Conservation (phyloP, 139 green algal species). For the Chlorella vulgaris region DNA sequence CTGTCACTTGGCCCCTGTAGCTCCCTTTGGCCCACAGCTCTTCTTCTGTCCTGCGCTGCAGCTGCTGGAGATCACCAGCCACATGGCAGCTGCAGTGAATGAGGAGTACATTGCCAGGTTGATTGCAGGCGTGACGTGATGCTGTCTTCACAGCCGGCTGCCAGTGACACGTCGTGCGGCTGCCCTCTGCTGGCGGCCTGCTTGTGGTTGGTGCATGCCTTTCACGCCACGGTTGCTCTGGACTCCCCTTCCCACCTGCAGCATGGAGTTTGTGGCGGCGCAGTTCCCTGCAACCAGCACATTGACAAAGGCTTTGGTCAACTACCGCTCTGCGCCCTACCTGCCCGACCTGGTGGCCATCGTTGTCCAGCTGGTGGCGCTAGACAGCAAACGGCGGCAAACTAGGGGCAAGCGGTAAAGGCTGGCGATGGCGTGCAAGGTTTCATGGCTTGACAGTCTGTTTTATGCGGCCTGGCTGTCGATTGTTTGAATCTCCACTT, state of each 20-base stretch:
- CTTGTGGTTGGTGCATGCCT: too few species aligned
- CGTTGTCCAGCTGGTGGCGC: neutral
- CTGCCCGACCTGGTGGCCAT: conserved; percentile 22
- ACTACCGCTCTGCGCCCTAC: neutral
- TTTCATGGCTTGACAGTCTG: too few species aligned
- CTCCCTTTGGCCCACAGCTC: neutral
- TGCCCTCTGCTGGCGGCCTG: too few species aligned
- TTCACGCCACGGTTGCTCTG: too few species aligned
- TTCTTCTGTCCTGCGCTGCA: neutral
- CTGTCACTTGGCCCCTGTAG: too few species aligned
- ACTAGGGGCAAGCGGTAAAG: too few species aligned
- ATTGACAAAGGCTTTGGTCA: neutral
- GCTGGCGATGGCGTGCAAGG: too few species aligned
- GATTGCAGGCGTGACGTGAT: too few species aligned
- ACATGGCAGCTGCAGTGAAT: conserved; percentile 14
- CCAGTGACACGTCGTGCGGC: too few species aligned
- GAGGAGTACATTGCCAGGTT: conserved; percentile 27
- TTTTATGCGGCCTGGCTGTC: too few species aligned
- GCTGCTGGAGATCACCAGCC: conserved; percentile 10
- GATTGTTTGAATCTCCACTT: too few species aligned
- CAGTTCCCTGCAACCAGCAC: neutral
- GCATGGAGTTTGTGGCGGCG: conserved; percentile 9
- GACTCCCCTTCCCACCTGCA: neutral
- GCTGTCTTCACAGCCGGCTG: too few species aligned
- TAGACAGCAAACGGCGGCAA: neutral